Evolutionary conservation across 2,329 filamentous ascomycete genomes (phyloP).

Genomic region (Bipolaris cookei): DNA sequence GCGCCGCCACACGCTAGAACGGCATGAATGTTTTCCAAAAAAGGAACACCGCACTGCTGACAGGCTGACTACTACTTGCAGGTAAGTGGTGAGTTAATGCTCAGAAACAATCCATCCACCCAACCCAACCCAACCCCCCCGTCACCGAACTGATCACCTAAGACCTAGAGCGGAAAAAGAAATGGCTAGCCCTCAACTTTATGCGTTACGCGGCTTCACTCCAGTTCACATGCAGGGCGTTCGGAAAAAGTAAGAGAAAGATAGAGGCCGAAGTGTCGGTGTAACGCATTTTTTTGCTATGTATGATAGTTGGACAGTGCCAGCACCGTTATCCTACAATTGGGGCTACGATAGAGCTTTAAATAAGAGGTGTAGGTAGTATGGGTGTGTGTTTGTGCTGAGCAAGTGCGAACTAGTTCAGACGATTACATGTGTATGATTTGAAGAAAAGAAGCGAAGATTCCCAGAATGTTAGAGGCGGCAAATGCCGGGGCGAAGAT

Average conservation of each 20-base stretch:
- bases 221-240: neutral
- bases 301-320: constrained; percentile 37
- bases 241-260: constrained; percentile 5
- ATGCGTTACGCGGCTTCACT: constrained; percentile 6
- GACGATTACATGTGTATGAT: constrained; percentile 29
- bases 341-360: constrained; percentile 13
- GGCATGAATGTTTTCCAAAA: no score
- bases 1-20: neutral
- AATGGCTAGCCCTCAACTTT: neutral
- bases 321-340: constrained; percentile 43
- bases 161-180: neutral
- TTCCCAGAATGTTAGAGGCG: constrained; percentile 40
- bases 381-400: constrained; percentile 14
- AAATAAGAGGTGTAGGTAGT: constrained; percentile 16
- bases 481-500: constrained; percentile 7
- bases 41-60: no score
- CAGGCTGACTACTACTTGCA: no score
- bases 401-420: constrained; percentile 25
- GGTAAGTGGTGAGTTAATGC: no score
- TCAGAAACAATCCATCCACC: no score
- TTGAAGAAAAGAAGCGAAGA: constrained; percentile 36
- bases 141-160: neutral
- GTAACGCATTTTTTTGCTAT: constrained; percentile 24
- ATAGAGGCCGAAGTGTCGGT: constrained; percentile 10
- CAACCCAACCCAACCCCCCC: no score